A percentile compares a stretch with the other conserved stretches of the same genome.
Conservation (phyloP, 75 land plant species). For the Larix kaempferi region DNA sequence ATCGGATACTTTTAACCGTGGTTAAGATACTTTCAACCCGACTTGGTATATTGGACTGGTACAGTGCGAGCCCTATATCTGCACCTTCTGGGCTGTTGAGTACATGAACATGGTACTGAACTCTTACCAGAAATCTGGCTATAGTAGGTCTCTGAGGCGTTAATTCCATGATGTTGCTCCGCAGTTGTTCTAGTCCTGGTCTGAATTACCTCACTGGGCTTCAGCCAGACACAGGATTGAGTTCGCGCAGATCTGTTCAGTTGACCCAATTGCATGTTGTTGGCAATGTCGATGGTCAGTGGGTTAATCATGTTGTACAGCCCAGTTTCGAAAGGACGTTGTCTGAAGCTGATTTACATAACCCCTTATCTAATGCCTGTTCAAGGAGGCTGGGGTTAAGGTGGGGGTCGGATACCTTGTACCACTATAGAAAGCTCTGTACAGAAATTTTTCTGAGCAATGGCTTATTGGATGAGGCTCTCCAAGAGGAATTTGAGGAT, state of each 20-base stretch:
- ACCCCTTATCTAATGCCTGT: background rate
- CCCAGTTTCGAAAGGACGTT: slow-evolving; percentile 1
- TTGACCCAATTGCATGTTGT: background rate
- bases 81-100: too few relatives aligned
- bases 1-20: too few relatives aligned
- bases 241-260: background rate
- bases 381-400: background rate
- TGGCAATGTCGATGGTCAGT: background rate
- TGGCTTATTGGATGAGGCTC: slow-evolving; percentile 5
- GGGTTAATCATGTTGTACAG: background rate
- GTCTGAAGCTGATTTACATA: slow-evolving; percentile 15
- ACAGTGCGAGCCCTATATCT: too few relatives aligned
- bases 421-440: background rate
- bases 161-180: slow-evolving; percentile 29
- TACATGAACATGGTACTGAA: too few relatives aligned
- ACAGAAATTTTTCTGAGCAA: background rate
- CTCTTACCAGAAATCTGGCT: too few relatives aligned
- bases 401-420: background rate
- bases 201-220: slow-evolving; percentile 16
- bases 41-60: too few relatives aligned
- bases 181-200: slow-evolving; percentile 40
- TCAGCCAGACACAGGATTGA: slow-evolving; percentile 9
- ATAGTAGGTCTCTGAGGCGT: background rate
- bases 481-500: background rate
- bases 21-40: too few relatives aligned